Percentiles rank a stretch among this genome's conserved stretches.
Evolutionary conservation across 1,139 yeast species (phyloP).

Genomic region (Nematodospora anomalae): DNA sequence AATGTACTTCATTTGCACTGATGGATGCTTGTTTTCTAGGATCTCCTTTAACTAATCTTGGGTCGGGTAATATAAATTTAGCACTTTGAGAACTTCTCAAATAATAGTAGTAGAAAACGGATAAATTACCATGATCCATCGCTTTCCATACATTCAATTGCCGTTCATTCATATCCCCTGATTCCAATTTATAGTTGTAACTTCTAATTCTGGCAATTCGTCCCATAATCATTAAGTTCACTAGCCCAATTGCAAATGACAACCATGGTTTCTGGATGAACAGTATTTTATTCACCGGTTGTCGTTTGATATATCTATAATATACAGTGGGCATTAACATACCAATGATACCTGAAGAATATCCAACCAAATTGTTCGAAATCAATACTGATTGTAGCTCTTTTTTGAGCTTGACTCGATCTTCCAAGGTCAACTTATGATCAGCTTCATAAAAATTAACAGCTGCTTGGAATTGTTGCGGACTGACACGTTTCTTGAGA

Average conservation of each 20-base stretch:
- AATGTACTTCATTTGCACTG: conserved; percentile 1
- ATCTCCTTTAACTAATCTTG: conserved; percentile 7
- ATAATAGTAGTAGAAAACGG: conserved; percentile 39
- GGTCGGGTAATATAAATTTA: conserved; percentile 19
- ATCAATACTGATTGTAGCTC: conserved; percentile 31
- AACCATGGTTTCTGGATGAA: conserved; percentile 32
- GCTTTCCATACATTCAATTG: conserved; percentile 34
- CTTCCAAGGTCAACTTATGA: conserved; percentile 30
- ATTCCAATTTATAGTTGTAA: conserved; percentile 18
- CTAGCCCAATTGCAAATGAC: conserved; percentile 35
- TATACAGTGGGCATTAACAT: conserved; percentile 30
- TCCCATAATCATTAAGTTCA: conserved; percentile 24
- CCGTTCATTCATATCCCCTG: conserved; percentile 10
- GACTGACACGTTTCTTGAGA: conserved; percentile 16
- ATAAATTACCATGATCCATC: conserved; percentile 38
- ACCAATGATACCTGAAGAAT: conserved; percentile 23
- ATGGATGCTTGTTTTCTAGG: background rate
- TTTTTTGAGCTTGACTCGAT: conserved; percentile 32
- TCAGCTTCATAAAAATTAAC: conserved; percentile 47
- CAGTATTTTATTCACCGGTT: conserved; percentile 5
- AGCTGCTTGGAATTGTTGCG: conserved; percentile 33
- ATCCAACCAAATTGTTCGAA: conserved; percentile 28
- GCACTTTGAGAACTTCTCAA: conserved; percentile 35
- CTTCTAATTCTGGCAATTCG: conserved; percentile 25
- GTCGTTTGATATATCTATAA: conserved; percentile 13